phyloP scores from a whole-genome alignment of 371 early-diverging fungal species.

The Mortierella sp. region DNA sequence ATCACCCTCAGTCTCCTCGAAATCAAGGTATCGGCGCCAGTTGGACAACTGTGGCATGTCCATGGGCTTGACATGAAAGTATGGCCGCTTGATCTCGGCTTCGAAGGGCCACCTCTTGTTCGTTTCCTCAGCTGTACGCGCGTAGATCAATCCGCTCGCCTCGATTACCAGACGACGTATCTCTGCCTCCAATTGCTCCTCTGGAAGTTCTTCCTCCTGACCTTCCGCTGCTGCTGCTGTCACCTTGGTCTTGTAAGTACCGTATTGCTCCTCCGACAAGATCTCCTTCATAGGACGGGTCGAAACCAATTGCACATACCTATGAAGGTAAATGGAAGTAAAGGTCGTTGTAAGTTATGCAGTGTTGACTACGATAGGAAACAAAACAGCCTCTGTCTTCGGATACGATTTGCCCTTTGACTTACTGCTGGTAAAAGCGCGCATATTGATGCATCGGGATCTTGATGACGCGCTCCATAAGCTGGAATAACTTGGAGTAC shows the following conservation, averaged over 20 bases:
- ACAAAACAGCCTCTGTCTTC: background rate
- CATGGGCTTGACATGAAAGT: constrained; percentile 83
- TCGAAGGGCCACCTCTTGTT: constrained; percentile 68
- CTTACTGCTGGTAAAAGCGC: constrained; percentile 78
- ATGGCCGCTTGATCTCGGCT: constrained; percentile 77
- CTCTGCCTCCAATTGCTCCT: constrained; percentile 64
- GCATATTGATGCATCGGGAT: constrained; percentile 82
- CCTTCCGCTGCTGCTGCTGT: background rate
- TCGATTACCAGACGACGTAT: constrained; percentile 68
- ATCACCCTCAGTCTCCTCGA: constrained; percentile 72
- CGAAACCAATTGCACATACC: constrained; percentile 64
- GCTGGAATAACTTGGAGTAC: constrained; percentile 58
- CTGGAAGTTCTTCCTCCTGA: constrained; percentile 37
- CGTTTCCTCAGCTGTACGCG: constrained; percentile 70
- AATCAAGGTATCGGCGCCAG: constrained; percentile 80
- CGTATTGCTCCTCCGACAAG: constrained; percentile 61
- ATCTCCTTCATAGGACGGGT: constrained; percentile 66
- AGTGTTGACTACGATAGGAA: background rate
- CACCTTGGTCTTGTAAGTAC: constrained; percentile 57
- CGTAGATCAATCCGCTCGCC: constrained; percentile 65
- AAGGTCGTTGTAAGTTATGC: background rate
- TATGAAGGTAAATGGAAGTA: constrained; percentile 21
- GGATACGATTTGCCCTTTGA: background rate
- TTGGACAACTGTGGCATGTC: constrained; percentile 74
- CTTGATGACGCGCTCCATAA: constrained; percentile 71